These are phyloP conservation scores for Pichia nakasei DNA, from an alignment of 805 yeast genomes.

Conservation along the genomic window DNA sequence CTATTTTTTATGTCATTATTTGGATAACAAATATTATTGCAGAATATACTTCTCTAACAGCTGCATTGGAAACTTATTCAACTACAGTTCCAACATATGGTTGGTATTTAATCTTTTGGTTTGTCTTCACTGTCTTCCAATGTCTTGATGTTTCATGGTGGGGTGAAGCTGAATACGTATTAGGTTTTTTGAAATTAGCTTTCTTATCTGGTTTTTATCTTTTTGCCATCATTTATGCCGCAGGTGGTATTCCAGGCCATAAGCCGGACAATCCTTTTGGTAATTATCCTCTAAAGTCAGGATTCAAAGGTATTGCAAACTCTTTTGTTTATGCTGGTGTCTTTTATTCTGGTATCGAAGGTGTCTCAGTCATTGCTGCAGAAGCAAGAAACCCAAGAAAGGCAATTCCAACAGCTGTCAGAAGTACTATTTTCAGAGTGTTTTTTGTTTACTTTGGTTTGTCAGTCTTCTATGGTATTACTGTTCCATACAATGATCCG, in stretches of 20 bases:
- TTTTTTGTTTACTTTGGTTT: conserved; percentile 42
- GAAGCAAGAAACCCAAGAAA: conserved; percentile 51
- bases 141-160: conserved; percentile 42
- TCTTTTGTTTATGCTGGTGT: conserved; percentile 19
- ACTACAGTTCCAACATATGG: conserved; percentile 47
- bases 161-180: conserved; percentile 49
- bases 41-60: conserved; percentile 46
- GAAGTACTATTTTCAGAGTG: conserved; percentile 51
- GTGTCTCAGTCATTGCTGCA: conserved; percentile 43
- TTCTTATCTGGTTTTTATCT: conserved; percentile 43
- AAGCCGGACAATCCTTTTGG: conserved; percentile 32
- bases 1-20: conserved; percentile 43
- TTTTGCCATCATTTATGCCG: conserved; percentile 37
- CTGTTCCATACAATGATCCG: conserved; percentile 49
- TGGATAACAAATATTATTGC: conserved; percentile 50
- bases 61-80: conserved; percentile 42
- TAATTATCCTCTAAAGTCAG: conserved; percentile 20
- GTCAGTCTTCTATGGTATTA: conserved; percentile 49
- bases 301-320: conserved; percentile 21
- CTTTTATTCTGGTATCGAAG: conserved; percentile 22
- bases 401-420: conserved; percentile 51
- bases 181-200: conserved; percentile 40
- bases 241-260: conserved; percentile 32
- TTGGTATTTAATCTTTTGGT: conserved; percentile 46
- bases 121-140: conserved; percentile 40